These are phyloP conservation scores for Panaeolus papilionaceus DNA, from an alignment of 768 basidiomycete genomes.

Conservation along the genomic window DNA sequence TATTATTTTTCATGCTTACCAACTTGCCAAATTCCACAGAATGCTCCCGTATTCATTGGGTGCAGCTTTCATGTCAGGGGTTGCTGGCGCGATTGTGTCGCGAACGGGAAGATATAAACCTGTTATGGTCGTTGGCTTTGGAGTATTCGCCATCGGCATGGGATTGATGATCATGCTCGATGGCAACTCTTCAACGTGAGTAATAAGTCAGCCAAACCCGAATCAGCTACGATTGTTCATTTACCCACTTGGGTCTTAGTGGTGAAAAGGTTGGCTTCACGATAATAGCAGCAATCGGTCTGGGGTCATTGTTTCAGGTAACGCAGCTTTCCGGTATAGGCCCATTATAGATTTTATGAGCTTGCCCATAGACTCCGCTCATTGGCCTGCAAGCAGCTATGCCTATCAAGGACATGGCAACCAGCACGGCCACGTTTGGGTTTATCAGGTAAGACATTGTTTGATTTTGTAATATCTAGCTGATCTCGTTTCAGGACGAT, in stretches of 20 bases:
- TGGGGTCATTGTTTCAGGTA: constrained; percentile 71
- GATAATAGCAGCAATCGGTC: constrained; percentile 65
- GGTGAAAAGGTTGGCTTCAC: constrained; percentile 68
- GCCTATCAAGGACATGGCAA: constrained; percentile 88
- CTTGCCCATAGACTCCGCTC: constrained; percentile 56
- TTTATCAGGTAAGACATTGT: constrained; percentile 60
- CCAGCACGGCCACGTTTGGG: constrained; percentile 71
- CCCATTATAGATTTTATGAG: not conserved
- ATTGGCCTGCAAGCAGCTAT: constrained; percentile 84
- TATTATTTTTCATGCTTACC: not conserved
- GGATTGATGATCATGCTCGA: constrained; percentile 77
- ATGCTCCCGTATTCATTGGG: constrained; percentile 80
- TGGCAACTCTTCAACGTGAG: constrained; percentile 56
- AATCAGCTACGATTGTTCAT: not conserved
- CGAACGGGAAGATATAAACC: constrained; percentile 62
- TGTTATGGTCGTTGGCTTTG: constrained; percentile 68
- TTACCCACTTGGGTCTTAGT: constrained; percentile 37
- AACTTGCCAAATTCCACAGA: constrained; percentile 37
- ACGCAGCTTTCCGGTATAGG: constrained; percentile 12
- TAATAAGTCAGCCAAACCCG: constrained; percentile 12
- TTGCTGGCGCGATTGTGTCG: constrained; percentile 62
- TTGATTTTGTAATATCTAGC: not conserved
- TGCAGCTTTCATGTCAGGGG: constrained; percentile 53
- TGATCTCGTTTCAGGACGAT: constrained; percentile 56
- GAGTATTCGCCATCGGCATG: constrained; percentile 63